Evolutionary conservation across 257 asterid species (phyloP).

Genomic region (Haberlea rhodopensis): DNA sequence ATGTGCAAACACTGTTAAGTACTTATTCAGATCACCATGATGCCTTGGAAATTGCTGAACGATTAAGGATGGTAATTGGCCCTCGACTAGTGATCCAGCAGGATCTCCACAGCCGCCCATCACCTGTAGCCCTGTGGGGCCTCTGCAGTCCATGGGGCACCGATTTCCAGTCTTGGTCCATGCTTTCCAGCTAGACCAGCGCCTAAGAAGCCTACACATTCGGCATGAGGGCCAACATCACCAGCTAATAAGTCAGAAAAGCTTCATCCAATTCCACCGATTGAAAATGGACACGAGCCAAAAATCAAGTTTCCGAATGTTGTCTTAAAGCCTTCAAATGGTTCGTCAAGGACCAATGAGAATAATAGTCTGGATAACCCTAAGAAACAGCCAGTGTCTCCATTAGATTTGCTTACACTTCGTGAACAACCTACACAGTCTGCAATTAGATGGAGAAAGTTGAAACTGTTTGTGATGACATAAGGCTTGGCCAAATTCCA

Average conservation of each 20-base stretch:
- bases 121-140: conserved; percentile 99
- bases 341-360: conserved; percentile 42
- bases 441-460: conserved; percentile 46
- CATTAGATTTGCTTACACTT: conserved; percentile 15
- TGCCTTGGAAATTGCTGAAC: conserved; percentile 68
- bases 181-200: conserved; percentile 85
- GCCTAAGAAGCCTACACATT: conserved; percentile 53
- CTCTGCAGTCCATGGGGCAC: conserved; percentile 93
- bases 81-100: conserved; percentile 81
- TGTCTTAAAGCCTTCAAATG: conserved; percentile 66
- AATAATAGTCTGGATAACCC: conserved; percentile 37
- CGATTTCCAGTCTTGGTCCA: conserved; percentile 86
- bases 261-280: conserved; percentile 42
- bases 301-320: conserved; percentile 60
- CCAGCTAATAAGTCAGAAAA: conserved; percentile 55
- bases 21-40: conserved; percentile 67
- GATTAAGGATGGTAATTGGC: conserved; percentile 64
- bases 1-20: conserved; percentile 61
- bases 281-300: conserved; percentile 57
- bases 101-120: conserved; percentile 96
- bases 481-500: conserved; percentile 90
- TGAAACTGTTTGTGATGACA: conserved; percentile 94
- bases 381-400: conserved; percentile 33
- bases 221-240: conserved; percentile 31
- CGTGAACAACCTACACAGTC: conserved; percentile 34